These are phyloP conservation scores for Chrysochromulina parva DNA, from an alignment of 78 protist genomes.

Conservation along the genomic window DNA sequence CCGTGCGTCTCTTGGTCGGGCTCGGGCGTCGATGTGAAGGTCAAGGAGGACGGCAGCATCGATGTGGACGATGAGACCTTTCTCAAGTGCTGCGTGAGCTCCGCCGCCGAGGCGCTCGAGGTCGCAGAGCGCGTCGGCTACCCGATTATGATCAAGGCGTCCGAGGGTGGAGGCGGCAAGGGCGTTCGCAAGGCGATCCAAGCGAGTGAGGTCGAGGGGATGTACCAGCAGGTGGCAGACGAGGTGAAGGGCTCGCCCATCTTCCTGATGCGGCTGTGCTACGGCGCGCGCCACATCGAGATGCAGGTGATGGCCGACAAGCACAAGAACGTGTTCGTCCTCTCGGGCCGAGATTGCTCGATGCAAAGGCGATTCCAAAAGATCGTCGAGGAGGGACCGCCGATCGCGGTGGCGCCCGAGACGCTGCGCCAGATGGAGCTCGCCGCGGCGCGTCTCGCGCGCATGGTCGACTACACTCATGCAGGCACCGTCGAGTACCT, in stretches of 20 bases:
- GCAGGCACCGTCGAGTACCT: slow-evolving; percentile 97
- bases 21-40: not conserved
- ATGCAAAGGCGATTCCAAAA: slow-evolving; percentile 90
- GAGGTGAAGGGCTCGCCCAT: slow-evolving; percentile 86
- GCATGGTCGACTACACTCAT: slow-evolving; percentile 84
- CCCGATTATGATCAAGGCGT: slow-evolving; percentile 92
- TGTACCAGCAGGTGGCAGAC: slow-evolving; percentile 45
- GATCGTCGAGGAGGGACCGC: slow-evolving; percentile 91
- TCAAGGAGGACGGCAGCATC: not conserved
- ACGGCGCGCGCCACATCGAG: slow-evolving; percentile 74
- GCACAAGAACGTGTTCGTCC: slow-evolving; percentile 63
- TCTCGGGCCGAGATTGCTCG: slow-evolving; percentile 89
- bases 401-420: slow-evolving; percentile 19
- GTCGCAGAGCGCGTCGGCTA: slow-evolving; percentile 68
- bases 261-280: slow-evolving; percentile 79
- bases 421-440: slow-evolving; percentile 58
- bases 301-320: slow-evolving; percentile 53
- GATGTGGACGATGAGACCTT: not conserved
- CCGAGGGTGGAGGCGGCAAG: slow-evolving; percentile 91
- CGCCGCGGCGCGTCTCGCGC: slow-evolving; percentile 83
- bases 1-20: slow-evolving; percentile 95
- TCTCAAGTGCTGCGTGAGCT: slow-evolving; percentile 46
- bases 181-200: slow-evolving; percentile 79
- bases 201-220: slow-evolving; percentile 44
- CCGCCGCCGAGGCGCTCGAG: slow-evolving; percentile 52